Evolutionary conservation across 2,329 filamentous ascomycete species (phyloP).

Genomic region (Cordyceps javanica): DNA sequence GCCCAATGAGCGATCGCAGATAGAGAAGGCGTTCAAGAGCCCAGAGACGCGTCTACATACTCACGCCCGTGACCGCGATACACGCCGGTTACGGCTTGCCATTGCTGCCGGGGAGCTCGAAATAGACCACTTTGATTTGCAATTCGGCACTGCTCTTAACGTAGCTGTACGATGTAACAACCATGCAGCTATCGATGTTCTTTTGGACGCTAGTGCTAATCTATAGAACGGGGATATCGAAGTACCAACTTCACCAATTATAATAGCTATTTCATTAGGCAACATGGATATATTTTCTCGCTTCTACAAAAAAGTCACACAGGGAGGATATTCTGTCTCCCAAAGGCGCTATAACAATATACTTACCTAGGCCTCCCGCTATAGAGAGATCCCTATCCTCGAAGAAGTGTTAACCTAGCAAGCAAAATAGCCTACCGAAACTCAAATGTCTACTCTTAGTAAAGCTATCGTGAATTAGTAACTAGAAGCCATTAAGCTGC

Average conservation of each 20-base stretch:
- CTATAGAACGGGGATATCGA: background rate
- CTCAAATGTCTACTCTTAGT: background rate
- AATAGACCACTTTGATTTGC: background rate
- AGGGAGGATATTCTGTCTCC: background rate
- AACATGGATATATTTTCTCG: background rate
- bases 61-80: constrained; percentile 6
- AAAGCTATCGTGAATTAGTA: background rate
- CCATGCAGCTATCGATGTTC: constrained; percentile 2
- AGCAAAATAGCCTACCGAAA: background rate
- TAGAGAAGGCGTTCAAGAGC: constrained; percentile 2
- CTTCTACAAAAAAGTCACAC: background rate
- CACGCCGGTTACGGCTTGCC: constrained; percentile 2
- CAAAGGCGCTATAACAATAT: background rate
- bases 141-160: constrained; percentile 2
- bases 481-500: background rate
- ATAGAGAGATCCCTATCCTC: background rate
- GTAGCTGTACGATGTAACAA: constrained; percentile 7
- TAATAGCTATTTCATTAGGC: constrained; percentile 1
- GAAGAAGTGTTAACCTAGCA: constrained; percentile 3
- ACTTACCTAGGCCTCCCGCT: constrained; percentile 2
- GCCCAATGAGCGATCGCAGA: background rate
- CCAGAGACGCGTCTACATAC: constrained; percentile 3
- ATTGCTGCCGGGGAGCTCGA: background rate
- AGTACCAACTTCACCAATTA: background rate
- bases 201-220: constrained; percentile 6